phyloP scores from a whole-genome alignment of 768 basidiomycete species.

The Lenzites betulinus region DNA sequence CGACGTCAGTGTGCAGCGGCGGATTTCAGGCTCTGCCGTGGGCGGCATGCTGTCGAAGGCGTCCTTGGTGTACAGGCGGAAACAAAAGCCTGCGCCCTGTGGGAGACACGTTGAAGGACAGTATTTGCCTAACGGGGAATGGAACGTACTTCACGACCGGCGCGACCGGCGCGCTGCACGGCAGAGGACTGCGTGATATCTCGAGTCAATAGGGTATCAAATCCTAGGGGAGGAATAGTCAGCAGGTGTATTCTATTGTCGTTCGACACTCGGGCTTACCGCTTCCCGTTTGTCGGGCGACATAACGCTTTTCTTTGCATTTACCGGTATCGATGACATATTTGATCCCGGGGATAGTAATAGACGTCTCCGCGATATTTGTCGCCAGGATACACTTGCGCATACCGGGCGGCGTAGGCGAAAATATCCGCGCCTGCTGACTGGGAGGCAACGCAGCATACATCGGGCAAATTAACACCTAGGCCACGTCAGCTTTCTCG shows the following conservation, averaged over 20 bases:
- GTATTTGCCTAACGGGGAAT: not conserved
- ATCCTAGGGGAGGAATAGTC: conserved; percentile 50
- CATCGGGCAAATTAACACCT: conserved; percentile 80
- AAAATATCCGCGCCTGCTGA: conserved; percentile 81
- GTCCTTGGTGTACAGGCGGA: conserved; percentile 87
- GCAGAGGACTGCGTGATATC: conserved; percentile 91
- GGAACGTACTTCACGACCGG: conserved; percentile 80
- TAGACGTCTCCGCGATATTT: conserved; percentile 97
- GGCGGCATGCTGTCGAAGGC: conserved; percentile 66
- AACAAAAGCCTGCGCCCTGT: conserved; percentile 83
- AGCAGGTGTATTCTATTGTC: not conserved
- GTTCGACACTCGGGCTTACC: conserved; percentile 41
- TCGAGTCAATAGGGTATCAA: conserved; percentile 82
- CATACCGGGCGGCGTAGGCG: conserved; percentile 58
- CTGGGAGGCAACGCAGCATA: conserved; percentile 82
- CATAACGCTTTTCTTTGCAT: conserved; percentile 91
- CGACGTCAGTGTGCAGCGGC: conserved; percentile 80
- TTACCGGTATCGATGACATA: conserved; percentile 97
- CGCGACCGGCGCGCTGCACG: conserved; percentile 92
- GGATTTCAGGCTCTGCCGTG: conserved; percentile 86
- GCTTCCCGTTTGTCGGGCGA: conserved; percentile 68
- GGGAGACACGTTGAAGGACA: not conserved
- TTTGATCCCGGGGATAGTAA: conserved; percentile 94
- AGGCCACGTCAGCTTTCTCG: not conserved
- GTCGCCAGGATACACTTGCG: conserved; percentile 96